These are phyloP conservation scores for Pestalotiopsis sp. DNA, from an alignment of 2,329 filamentous ascomycete genomes.

Conservation along the genomic window DNA sequence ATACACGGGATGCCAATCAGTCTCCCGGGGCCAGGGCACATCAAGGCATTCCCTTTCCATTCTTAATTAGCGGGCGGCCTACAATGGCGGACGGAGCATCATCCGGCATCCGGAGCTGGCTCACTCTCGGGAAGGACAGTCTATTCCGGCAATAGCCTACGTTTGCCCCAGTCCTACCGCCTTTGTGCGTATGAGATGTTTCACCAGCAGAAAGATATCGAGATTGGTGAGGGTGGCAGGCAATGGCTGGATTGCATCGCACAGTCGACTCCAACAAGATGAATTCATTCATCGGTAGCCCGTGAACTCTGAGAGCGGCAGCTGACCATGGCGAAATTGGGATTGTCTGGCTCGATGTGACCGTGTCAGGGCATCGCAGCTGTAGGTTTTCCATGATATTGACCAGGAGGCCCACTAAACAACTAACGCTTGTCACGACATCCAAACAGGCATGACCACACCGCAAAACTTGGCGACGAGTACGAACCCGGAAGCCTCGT, in stretches of 20 bases:
- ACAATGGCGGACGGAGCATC: neutral
- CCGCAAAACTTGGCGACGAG: neutral
- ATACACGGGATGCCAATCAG: neutral
- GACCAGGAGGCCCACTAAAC: neutral
- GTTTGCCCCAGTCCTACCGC: neutral
- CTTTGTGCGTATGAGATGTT: neutral
- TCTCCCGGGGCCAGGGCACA: neutral
- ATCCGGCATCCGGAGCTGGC: neutral
- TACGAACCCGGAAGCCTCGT: neutral
- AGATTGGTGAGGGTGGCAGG: neutral
- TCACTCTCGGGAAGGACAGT: neutral
- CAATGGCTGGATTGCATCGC: neutral
- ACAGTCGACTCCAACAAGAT: neutral
- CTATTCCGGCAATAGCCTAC: neutral
- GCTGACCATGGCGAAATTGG: neutral
- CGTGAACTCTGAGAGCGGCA: neutral
- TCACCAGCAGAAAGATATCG: neutral
- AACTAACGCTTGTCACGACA: neutral
- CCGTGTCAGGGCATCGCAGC: slow-evolving; percentile 1
- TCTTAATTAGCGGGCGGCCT: neutral
- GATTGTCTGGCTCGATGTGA: neutral
- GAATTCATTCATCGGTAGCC: neutral
- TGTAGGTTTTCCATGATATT: neutral
- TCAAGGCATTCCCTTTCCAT: neutral
- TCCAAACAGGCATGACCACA: neutral